These are phyloP conservation scores for Dunaliella sp. DNA, from an alignment of 139 green algal genomes.

Conservation along the genomic window DNA sequence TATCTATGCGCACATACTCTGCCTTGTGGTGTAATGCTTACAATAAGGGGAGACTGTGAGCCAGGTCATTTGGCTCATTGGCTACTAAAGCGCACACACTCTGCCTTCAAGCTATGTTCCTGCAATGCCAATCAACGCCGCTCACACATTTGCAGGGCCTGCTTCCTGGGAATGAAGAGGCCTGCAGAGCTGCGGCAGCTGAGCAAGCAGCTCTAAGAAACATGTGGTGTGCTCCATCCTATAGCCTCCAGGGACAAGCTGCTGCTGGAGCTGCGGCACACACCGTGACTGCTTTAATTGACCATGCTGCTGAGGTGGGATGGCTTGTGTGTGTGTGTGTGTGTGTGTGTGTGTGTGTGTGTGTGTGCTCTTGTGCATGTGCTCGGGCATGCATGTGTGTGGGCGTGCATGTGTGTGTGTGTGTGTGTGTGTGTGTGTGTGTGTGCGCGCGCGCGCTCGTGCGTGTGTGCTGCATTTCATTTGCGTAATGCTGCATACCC, in stretches of 20 bases:
- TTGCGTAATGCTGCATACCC: background rate
- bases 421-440: background rate
- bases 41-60: background rate
- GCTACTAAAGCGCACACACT: background rate
- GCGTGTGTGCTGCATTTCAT: background rate
- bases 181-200: background rate
- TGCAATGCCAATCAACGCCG: background rate
- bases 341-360: background rate
- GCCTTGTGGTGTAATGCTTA: too few relatives aligned
- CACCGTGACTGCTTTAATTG: background rate
- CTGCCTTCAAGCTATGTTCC: background rate
- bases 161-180: slow-evolving; percentile 23
- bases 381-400: too few relatives aligned
- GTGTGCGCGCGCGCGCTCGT: too few relatives aligned
- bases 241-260: background rate
- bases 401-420: background rate
- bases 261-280: background rate
- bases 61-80: background rate
- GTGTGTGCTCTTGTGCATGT: too few relatives aligned
- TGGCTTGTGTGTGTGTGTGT: background rate
- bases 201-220: slow-evolving; percentile 26
- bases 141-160: too few relatives aligned
- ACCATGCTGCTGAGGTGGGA: background rate
- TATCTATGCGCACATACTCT: too few relatives aligned
- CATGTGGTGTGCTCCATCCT: slow-evolving; percentile 30